Evolutionary conservation across 2,329 filamentous ascomycete genomes (phyloP).

Genomic region (Clarireedia homoeocarpa): DNA sequence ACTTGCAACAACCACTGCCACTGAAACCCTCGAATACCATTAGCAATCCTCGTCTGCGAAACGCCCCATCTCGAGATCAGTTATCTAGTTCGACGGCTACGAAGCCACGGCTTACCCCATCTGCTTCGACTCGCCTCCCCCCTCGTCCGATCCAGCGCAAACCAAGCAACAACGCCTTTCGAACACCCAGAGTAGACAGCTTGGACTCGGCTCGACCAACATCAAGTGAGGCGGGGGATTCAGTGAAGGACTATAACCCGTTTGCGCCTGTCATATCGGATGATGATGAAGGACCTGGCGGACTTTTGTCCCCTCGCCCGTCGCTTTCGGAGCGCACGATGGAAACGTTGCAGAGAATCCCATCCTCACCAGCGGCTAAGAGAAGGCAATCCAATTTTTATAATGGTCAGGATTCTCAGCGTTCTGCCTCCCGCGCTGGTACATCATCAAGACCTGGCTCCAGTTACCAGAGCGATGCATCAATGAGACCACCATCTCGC

Average conservation of each 20-base stretch:
- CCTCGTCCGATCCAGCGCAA: slow-evolving; percentile 11
- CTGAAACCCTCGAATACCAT: slow-evolving; percentile 9
- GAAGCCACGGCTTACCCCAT: slow-evolving; percentile 1
- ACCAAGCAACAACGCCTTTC: slow-evolving; percentile 18
- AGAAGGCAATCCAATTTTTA: slow-evolving; percentile 68
- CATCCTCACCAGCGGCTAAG: slow-evolving; percentile 65
- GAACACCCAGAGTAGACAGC: slow-evolving; percentile 8
- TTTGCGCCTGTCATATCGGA: slow-evolving; percentile 4
- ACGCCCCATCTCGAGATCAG: slow-evolving; percentile 18
- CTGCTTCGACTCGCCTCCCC: neutral
- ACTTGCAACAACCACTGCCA: slow-evolving; percentile 32
- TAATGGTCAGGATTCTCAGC: slow-evolving; percentile 51
- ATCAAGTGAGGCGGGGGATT: slow-evolving; percentile 11
- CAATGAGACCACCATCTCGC: slow-evolving; percentile 39
- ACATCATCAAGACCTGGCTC: slow-evolving; percentile 33
- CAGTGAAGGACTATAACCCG: neutral
- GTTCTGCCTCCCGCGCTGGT: slow-evolving; percentile 33
- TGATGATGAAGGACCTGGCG: slow-evolving; percentile 1
- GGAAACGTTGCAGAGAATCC: slow-evolving; percentile 71
- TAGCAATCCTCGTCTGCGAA: slow-evolving; percentile 23
- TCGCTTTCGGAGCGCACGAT: slow-evolving; percentile 80
- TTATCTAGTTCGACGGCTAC: slow-evolving; percentile 12
- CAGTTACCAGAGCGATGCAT: slow-evolving; percentile 55
- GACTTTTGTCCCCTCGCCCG: slow-evolving; percentile 26
- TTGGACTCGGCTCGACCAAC: neutral